These are phyloP conservation scores for Arabidopsis hybrid DNA, from an alignment of 441 rosid genomes.

Conservation along the genomic window DNA sequence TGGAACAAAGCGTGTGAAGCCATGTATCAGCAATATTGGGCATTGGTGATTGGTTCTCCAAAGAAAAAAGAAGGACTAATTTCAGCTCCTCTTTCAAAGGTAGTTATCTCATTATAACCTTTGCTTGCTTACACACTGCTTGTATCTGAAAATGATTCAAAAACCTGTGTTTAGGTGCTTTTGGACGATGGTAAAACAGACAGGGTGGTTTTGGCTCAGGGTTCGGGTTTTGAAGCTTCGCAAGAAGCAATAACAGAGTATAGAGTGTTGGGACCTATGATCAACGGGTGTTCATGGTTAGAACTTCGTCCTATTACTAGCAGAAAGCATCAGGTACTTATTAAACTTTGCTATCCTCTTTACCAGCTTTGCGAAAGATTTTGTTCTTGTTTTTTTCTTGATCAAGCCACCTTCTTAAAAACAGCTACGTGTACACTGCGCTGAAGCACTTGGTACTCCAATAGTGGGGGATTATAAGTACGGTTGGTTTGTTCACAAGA, in stretches of 20 bases:
- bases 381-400: constrained; percentile 8
- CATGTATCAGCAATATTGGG: constrained; percentile 82
- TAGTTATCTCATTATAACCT: constrained; percentile 35
- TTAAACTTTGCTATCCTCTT: constrained; percentile 15
- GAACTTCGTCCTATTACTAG: constrained; percentile 67
- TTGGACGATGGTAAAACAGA: constrained; percentile 92
- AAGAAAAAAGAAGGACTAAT: constrained; percentile 81
- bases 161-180: constrained; percentile 57
- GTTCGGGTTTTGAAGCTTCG: constrained; percentile 70
- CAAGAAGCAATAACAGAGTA: constrained; percentile 86
- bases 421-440: constrained; percentile 80
- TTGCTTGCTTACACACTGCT: background rate
- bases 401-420: constrained; percentile 4
- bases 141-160: constrained; percentile 1
- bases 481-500: constrained; percentile 74
- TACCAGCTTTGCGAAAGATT: background rate
- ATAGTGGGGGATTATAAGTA: constrained; percentile 76
- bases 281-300: constrained; percentile 75
- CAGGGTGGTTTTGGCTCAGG: constrained; percentile 72
- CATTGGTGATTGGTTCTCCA: constrained; percentile 87
- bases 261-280: constrained; percentile 81
- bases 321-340: constrained; percentile 72
- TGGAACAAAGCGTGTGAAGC: constrained; percentile 83
- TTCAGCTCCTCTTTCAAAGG: constrained; percentile 85
- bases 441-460: constrained; percentile 81